Base-by-base conservation (phyloP, 2,329 filamentous ascomycete species). In the Penicillium griseofulvum region DNA sequence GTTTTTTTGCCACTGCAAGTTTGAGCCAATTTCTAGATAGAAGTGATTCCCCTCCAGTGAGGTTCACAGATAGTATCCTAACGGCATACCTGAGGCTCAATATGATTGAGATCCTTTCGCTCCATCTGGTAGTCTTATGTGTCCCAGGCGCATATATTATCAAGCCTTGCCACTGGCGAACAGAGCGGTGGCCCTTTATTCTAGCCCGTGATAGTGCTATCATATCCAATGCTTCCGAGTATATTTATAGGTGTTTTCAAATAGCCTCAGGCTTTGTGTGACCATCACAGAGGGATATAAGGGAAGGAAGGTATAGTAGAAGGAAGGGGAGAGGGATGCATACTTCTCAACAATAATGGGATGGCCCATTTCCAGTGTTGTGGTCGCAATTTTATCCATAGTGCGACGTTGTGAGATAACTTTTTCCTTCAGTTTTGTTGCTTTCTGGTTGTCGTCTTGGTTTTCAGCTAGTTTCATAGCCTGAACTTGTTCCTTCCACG, bases 401-500 rank as follows among this genome's bases (percentile, higher is more conserved):
- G 83, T 74, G 58, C 81, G 79, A 50, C 83, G 80, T 66, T 85
- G 82, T 60, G 80, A 77, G 47, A 80, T 75, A 33, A 86, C 84
- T 54, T 83, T 76, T 61, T 80, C 80, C 65, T 81, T 83, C 19
- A 86, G 73, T 44, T 79, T 69, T 11, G 79, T 76, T 16, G 84
- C 74, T 66, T 84, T 81, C 47, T 78, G 73, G 57, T 75, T 76
- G 63, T 80, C 76, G 64, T 83, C 81, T 68, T 82, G 78, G 55
- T 83, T 80, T 63, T 84, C 82, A 11, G 84, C 84, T 58, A 81
- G 75, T 58, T 81, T 79, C 58, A 86, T 76, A 24, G 80, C 79
- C 59, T 81, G 79, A 41, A 75, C 79, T 62, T 83, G 82, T 33
- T 77, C 72, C 65, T 85, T 85, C 84, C 84, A 87, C 36, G 80